Conservation (phyloP, 768 basidiomycete genomes). For the Russula vinacea region DNA sequence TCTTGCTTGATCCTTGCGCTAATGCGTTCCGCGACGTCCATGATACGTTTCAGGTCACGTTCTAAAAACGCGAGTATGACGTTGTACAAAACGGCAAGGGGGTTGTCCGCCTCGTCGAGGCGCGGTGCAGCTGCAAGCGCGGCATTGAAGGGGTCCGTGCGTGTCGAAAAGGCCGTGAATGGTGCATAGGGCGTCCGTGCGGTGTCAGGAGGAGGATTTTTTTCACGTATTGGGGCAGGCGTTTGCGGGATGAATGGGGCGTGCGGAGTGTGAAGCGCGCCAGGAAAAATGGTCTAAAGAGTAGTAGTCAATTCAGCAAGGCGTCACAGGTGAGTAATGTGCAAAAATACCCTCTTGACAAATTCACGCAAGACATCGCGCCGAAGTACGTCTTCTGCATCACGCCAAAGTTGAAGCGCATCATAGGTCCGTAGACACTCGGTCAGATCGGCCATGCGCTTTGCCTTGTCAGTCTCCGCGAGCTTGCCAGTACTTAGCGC, state of each 20-base stretch:
- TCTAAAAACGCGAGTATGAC: conserved; percentile 78
- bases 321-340: not conserved
- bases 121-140: conserved; percentile 44
- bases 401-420: conserved; percentile 72
- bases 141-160: conserved; percentile 43
- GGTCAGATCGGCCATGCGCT: conserved; percentile 60
- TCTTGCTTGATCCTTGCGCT: conserved; percentile 46
- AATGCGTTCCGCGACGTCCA: conserved; percentile 73
- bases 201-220: conserved; percentile 37
- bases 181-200: conserved; percentile 56
- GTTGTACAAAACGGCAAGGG: conserved; percentile 76
- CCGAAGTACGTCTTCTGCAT: conserved; percentile 84
- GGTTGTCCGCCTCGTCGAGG: conserved; percentile 62
- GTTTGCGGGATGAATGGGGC: conserved; percentile 78
- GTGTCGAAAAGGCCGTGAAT: conserved; percentile 47
- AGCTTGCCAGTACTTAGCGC: conserved; percentile 49
- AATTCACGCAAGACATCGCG: conserved; percentile 70
- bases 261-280: conserved; percentile 62
- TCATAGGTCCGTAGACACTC: conserved; percentile 84
- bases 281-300: conserved; percentile 67
- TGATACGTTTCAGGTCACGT: conserved; percentile 65
- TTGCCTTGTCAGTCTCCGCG: conserved; percentile 63
- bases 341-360: conserved; percentile 64
- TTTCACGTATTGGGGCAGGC: conserved; percentile 46
- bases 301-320: conserved; percentile 6